Base-by-base conservation (phyloP, 1,139 yeast species). In the Pichia inconspicua region DNA sequence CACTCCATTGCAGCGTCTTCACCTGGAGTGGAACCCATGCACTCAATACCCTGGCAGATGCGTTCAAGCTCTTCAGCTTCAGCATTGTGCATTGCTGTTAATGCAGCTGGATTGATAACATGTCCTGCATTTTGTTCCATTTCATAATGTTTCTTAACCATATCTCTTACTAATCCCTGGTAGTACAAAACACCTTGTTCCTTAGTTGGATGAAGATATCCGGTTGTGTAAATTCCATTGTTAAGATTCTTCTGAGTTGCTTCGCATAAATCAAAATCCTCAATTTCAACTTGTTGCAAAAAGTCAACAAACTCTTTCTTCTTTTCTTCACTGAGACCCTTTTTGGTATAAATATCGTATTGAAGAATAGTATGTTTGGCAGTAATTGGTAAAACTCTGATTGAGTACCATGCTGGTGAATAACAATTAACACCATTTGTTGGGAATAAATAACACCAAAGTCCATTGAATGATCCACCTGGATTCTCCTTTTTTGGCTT, bases 341-440 rank as follows among this genome's bases (percentile, higher is more conserved):
- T 78, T 66, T 78, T 78, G 51, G 82, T 75, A 65, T 73, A 78
- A 49, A 78, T 75, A 58, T 78, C 83, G 58, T 78, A 78, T 59
- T 77, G 82, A 56, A 78, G 68, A 32, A 78, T 67, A 15, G 83
- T 78, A 57, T 71, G 77, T 40, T 71, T 69, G 11, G 82, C 77
- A 40, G 72, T 58, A 22, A 73, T 59, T 37, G 84, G 84, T 52
- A 78, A 67, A 3, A 78, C 83, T 58, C 83, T 67, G 53, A 78
- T 78, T 4, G 80, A 73, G 62, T 78, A 78, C 81, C 82, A 78
- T 7, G 83, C 83, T 53, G 83, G 83, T 0, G 83, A 78, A 59
- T 78, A 78, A 59, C 84, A 78, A 63, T 78, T 78, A 59, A 78
- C 63, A 40, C 83, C 83, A 56, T 77, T 76, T 49, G 70, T 74